Conservation (phyloP, 768 basidiomycete species). For the Melanogaster broomeanus region DNA sequence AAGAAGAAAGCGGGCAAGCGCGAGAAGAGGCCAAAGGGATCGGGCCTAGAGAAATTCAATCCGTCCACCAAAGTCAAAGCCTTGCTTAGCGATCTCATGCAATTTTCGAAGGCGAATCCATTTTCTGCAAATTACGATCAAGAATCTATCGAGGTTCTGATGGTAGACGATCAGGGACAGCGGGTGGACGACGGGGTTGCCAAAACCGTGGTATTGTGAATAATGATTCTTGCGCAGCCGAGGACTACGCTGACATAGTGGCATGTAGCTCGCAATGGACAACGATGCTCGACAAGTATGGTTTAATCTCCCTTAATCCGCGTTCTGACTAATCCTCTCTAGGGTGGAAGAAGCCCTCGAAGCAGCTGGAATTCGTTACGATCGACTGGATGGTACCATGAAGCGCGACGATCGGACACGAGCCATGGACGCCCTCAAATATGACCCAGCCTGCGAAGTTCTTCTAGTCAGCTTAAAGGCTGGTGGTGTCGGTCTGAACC, state of each 20-base stretch:
- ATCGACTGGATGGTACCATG: conserved; percentile 97
- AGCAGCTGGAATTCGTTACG: conserved; percentile 78
- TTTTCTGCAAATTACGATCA: conserved; percentile 88
- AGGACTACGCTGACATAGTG: conserved; percentile 12
- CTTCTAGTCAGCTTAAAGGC: conserved; percentile 95
- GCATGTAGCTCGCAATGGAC: conserved; percentile 86
- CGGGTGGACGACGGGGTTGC: conserved; percentile 66
- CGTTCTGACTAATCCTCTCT: conserved; percentile 5
- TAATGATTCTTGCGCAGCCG: conserved; percentile 21
- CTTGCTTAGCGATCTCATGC: conserved; percentile 75
- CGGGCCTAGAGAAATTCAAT: conserved; percentile 54
- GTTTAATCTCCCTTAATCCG: background rate
- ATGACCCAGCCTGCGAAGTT: conserved; percentile 89
- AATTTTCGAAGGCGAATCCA: conserved; percentile 83
- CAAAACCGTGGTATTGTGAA: conserved; percentile 97
- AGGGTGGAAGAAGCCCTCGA: conserved; percentile 91
- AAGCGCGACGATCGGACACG: conserved; percentile 89
- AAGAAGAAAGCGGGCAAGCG: conserved; percentile 69
- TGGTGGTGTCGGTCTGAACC: conserved; percentile 94
- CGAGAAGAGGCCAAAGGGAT: conserved; percentile 65
- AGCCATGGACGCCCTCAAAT: conserved; percentile 91
- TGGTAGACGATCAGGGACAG: conserved; percentile 75
- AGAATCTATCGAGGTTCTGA: conserved; percentile 66
- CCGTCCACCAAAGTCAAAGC: conserved; percentile 90
- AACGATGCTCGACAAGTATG: conserved; percentile 85